Conservation (phyloP, 495 filamentous ascomycete genomes). For the Penicillium canariense region DNA sequence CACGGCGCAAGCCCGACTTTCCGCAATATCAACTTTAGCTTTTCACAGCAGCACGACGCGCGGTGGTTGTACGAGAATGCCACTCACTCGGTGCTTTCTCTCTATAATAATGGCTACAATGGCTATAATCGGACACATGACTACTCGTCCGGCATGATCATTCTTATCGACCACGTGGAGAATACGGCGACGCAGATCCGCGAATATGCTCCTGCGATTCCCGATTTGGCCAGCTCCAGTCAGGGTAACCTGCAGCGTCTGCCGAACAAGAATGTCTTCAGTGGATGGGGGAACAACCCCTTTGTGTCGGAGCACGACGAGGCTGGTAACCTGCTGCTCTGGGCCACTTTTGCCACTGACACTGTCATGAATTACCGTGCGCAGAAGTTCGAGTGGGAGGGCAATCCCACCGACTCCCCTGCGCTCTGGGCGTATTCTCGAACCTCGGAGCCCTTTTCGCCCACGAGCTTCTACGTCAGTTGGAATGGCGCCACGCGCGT, state of each 20-base stretch:
- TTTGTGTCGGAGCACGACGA: conserved; percentile 57
- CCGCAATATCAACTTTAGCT: conserved; percentile 49
- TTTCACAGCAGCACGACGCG: conserved; percentile 64
- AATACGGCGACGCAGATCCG: conserved; percentile 49
- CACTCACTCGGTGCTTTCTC: conserved; percentile 50
- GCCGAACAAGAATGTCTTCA: conserved; percentile 53
- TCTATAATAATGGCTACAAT: conserved; percentile 57
- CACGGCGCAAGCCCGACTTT: conserved; percentile 51
- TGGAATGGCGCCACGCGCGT: conserved; percentile 52
- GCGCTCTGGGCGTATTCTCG: conserved; percentile 45
- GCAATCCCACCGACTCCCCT: conserved; percentile 41
- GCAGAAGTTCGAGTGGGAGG: conserved; percentile 46
- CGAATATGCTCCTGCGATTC: conserved; percentile 40
- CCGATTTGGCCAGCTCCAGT: conserved; percentile 52
- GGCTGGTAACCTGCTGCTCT: conserved; percentile 53
- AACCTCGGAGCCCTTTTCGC: conserved; percentile 24
- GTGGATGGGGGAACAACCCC: conserved; percentile 60
- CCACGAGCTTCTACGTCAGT: conserved; percentile 44
- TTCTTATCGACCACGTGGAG: conserved; percentile 51
- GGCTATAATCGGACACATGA: conserved; percentile 46
- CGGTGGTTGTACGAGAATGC: conserved; percentile 52
- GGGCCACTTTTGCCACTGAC: conserved; percentile 37
- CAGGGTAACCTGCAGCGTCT: conserved; percentile 62
- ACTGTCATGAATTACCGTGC: conserved; percentile 46
- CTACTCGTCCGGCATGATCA: conserved; percentile 57